These are phyloP conservation scores for Hymenoscyphus linearis DNA, from an alignment of 2,329 filamentous ascomycete species.

Conservation along the genomic window DNA sequence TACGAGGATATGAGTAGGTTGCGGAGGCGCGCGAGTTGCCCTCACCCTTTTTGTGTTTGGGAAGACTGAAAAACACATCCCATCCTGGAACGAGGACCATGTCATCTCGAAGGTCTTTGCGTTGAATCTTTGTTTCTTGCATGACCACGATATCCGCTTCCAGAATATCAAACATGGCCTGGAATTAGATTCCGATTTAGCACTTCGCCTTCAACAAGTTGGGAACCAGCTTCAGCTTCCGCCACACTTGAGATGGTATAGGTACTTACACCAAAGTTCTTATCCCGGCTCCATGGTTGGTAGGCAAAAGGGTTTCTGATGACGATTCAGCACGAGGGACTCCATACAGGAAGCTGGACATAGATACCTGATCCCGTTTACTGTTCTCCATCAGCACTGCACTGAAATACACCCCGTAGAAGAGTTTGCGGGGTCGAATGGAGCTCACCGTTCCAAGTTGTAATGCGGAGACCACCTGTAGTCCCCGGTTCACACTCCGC, in stretches of 20 bases:
- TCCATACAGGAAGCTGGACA: not conserved
- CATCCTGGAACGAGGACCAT: constrained; percentile 94
- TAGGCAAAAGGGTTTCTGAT: constrained; percentile 75
- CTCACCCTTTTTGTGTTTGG: constrained; percentile 84
- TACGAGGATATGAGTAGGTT: not conserved
- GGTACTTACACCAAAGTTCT: constrained; percentile 57
- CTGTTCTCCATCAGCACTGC: constrained; percentile 37
- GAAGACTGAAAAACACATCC: constrained; percentile 94
- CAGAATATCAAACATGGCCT: constrained; percentile 91
- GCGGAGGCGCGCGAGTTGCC: too few relatives aligned
- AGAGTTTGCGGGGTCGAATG: not conserved
- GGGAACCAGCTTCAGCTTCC: not conserved
- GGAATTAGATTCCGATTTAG: not conserved
- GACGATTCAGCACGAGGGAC: not conserved
- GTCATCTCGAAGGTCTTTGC: constrained; percentile 86
- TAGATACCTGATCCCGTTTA: constrained; percentile 70
- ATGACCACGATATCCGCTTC: constrained; percentile 91
- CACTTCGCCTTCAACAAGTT: not conserved
- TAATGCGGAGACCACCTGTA: constrained; percentile 56
- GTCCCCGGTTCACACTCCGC: not conserved
- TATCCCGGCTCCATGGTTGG: constrained; percentile 71
- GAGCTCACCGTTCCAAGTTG: constrained; percentile 73
- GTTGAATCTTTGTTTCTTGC: constrained; percentile 94
- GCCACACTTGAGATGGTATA: too few relatives aligned
- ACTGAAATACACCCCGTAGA: not conserved